phyloP scores from a whole-genome alignment of 116 monocot species.

The Phalaenopsis hybrid region DNA sequence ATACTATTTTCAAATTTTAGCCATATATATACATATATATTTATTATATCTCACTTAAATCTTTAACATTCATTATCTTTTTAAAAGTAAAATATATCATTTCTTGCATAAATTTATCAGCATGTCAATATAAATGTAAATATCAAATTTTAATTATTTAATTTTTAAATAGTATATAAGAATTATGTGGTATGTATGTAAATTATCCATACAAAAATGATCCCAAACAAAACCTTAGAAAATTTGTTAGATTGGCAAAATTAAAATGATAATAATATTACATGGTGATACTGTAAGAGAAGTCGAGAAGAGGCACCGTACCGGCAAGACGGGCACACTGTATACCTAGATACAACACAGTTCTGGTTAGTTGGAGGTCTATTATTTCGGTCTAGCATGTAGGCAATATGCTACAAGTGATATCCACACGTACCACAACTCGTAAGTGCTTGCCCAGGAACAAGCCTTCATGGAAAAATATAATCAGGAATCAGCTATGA shows the following conservation, averaged over 20 bases:
- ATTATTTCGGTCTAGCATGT: not conserved
- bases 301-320: slow-evolving; percentile 22
- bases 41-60: too few species aligned
- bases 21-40: too few species aligned
- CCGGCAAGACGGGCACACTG: slow-evolving; percentile 93
- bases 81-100: too few species aligned
- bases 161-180: too few species aligned
- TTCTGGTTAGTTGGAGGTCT: slow-evolving; percentile 1
- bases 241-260: not conserved
- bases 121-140: too few species aligned
- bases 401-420: not conserved
- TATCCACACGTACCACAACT: slow-evolving; percentile 64
- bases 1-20: too few species aligned
- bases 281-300: not conserved
- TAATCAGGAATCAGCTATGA: slow-evolving; percentile 10
- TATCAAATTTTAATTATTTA: too few species aligned
- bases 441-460: slow-evolving; percentile 69
- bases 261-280: not conserved
- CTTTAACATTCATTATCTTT: too few species aligned
- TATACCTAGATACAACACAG: slow-evolving; percentile 49
- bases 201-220: too few species aligned
- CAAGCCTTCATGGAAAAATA: slow-evolving; percentile 15
- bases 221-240: too few species aligned
- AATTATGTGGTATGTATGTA: too few species aligned
- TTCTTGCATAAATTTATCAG: too few species aligned